Evolutionary conservation across 129 eudicot genomes (phyloP), one percentile per base, ranked within the genome.

Genomic region (Pulicaria dysenterica): DNA sequence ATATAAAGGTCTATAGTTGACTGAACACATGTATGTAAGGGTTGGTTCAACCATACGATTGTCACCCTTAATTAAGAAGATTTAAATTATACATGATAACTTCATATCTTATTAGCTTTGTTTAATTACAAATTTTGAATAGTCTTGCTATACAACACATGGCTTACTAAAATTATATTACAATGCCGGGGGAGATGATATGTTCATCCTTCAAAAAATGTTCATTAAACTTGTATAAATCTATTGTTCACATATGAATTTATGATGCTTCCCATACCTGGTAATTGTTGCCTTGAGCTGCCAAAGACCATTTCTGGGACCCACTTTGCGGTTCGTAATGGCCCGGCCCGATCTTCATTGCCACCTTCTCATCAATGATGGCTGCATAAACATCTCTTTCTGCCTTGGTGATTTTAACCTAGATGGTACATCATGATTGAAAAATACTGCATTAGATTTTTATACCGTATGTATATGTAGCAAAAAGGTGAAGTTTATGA

Each of bases 331-430:
- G 98, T 49, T 90, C 97, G 69, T 88, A 94, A 54, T 86, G 83
- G 15, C 98, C 97, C 7, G 96, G 96, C 74, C 98, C 97, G 17
- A 94, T 94, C 84, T 94, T 94, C 93, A 94, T 69, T 7, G 89
- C 95, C 67, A 94, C 80, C 70, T 94, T 90, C 1, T 90, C 89
- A 89, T 94, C 93, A 60, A 94, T 79, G 0, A 86, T 70, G 71
- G 97, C 98, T 44, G 93, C 98, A 73, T 94, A 94, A 46, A 94
- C 96, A 81, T 94, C 97, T 64, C 93, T 84, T 46, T 90, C 98
- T 10, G 96, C 85, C 78, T 94, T 90, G 38, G 67, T 38, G 64
- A 94, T 90, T 31, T 83, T 70, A 42, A 94, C 75, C 98, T 94
- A 79, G 41, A 51, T 14, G 62, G 63, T 6, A 50, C 39, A 4